Conservation (phyloP, 2,329 filamentous ascomycete species). For the Ophiosphaerella narmari region DNA sequence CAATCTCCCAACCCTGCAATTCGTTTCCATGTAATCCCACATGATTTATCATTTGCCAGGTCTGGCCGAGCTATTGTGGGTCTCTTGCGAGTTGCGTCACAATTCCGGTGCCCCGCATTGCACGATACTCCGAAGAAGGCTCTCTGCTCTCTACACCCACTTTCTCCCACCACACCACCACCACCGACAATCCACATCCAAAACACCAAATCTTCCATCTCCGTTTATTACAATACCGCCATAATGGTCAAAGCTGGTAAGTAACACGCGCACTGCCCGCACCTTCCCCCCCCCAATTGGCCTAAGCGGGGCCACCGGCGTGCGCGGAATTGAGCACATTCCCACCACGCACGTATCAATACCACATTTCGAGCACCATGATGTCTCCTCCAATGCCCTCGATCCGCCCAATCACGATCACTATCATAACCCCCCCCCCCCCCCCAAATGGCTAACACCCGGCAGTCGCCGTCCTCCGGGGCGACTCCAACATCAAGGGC, state of each 20-base stretch:
- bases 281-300: conserved; percentile 23
- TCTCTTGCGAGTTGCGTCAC: conserved; percentile 37
- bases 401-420: too few relatives aligned
- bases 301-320: conserved; percentile 47
- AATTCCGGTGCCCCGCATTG: conserved; percentile 36
- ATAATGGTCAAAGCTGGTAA: conserved; percentile 99
- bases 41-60: conserved; percentile 37
- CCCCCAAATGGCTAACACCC: background rate
- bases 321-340: conserved; percentile 66
- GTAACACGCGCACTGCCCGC: conserved; percentile 45
- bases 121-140: conserved; percentile 22
- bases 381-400: conserved; percentile 21
- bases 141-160: background rate
- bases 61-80: conserved; percentile 26
- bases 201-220: conserved; percentile 14
- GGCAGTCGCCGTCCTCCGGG: conserved; percentile 91
- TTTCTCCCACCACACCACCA: conserved; percentile 8
- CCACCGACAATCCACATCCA: background rate
- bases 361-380: conserved; percentile 26
- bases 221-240: conserved; percentile 55
- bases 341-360: conserved; percentile 26
- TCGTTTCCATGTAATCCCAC: background rate
- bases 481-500: conserved; percentile 93
- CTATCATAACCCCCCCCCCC: too few relatives aligned
- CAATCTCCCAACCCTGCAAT: too few relatives aligned